phyloP scores from a whole-genome alignment of 257 asterid species.

The Solanum paucissectum region DNA sequence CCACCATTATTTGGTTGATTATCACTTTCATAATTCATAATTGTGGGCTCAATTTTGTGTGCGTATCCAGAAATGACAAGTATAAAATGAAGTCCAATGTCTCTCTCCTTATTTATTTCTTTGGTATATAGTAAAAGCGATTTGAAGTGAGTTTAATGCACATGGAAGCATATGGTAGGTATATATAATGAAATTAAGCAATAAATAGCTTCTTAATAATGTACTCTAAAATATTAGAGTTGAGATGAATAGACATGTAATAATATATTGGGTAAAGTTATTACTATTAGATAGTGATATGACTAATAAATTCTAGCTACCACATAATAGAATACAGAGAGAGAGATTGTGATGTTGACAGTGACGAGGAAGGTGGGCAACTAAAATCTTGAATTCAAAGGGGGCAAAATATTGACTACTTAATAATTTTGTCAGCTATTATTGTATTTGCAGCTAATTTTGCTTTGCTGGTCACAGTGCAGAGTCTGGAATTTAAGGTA shows the following conservation, averaged over 20 bases:
- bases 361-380: not conserved
- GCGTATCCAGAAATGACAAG: not conserved
- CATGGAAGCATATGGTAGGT: conserved; percentile 14
- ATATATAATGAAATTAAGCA: not conserved
- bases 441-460: not conserved
- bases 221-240: not conserved
- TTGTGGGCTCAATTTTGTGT: conserved; percentile 3
- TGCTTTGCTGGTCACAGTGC: not conserved
- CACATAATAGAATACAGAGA: not conserved
- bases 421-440: not conserved
- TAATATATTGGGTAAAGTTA: not conserved
- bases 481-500: not conserved
- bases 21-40: not conserved
- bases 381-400: not conserved
- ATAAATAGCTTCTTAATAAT: not conserved
- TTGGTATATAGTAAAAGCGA: not conserved
- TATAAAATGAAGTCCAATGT: not conserved
- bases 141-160: not conserved
- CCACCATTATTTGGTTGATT: conserved; percentile 1
- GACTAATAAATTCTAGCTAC: not conserved
- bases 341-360: not conserved
- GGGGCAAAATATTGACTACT: not conserved
- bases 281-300: not conserved
- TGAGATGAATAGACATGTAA: not conserved
- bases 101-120: not conserved